These are phyloP conservation scores for Dentiscutata heterogama DNA, from an alignment of 371 early-diverging fungal genomes.

Conservation along the genomic window DNA sequence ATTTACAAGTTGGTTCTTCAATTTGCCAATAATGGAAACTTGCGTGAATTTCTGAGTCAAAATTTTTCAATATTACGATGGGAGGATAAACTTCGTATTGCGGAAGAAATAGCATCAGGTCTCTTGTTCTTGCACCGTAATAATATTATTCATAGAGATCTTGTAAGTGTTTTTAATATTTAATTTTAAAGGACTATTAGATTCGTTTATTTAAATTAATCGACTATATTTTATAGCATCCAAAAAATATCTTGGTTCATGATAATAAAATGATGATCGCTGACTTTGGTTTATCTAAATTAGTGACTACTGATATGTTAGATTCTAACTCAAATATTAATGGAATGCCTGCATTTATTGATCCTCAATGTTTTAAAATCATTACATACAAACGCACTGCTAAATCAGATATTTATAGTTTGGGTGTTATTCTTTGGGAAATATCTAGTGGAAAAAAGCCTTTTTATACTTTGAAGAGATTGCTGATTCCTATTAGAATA, in stretches of 20 bases:
- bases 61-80: background rate
- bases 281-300: slow-evolving; percentile 26
- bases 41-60: background rate
- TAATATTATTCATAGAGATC: slow-evolving; percentile 16
- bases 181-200: background rate
- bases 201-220: no score
- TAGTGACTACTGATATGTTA: no score
- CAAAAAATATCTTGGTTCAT: slow-evolving; percentile 27
- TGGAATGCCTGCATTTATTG: slow-evolving; percentile 3
- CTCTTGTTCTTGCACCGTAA: background rate
- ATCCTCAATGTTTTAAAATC: background rate
- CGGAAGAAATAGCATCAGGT: background rate
- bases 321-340: background rate
- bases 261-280: background rate
- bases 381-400: background rate
- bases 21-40: slow-evolving; percentile 22
- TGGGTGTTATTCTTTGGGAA: slow-evolving; percentile 28
- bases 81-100: background rate
- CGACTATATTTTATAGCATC: background rate
- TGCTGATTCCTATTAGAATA: background rate
- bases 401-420: slow-evolving; percentile 22
- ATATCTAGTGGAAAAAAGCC: background rate
- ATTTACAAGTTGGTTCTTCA: slow-evolving; percentile 18
- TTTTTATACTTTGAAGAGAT: background rate
- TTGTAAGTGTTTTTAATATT: background rate